A percentile compares a stretch with the other conserved stretches of the same genome.
phyloP scores from a whole-genome alignment of 192 early-diverging fungal species.

The Coemansia sp. region DNA sequence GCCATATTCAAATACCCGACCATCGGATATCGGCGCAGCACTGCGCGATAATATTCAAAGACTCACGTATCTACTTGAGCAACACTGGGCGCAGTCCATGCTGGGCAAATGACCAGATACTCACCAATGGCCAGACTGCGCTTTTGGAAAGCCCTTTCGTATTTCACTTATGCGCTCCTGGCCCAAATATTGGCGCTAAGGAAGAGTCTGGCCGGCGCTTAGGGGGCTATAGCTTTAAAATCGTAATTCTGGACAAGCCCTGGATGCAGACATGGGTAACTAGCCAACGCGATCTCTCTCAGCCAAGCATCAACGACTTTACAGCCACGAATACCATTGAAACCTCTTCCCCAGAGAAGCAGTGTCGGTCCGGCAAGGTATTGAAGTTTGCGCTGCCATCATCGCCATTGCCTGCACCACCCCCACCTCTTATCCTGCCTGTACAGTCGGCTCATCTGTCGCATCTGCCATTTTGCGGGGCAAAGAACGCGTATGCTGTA shows the following conservation, averaged over 20 bases:
- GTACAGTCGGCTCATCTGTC: slow-evolving; percentile 35
- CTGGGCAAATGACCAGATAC: slow-evolving; percentile 17
- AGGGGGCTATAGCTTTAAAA: slow-evolving; percentile 18
- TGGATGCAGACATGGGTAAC: slow-evolving; percentile 41
- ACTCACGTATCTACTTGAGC: slow-evolving; percentile 19
- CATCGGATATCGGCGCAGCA: slow-evolving; percentile 32
- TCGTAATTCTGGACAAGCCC: slow-evolving; percentile 28
- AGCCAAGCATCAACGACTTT: background rate
- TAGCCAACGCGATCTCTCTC: background rate
- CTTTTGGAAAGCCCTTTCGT: slow-evolving; percentile 17
- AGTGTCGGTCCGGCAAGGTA: background rate
- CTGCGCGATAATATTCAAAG: slow-evolving; percentile 24
- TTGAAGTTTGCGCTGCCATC: background rate
- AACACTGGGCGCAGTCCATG: slow-evolving; percentile 24
- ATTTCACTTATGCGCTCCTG: slow-evolving; percentile 18
- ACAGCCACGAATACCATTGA: background rate
- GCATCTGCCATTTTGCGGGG: slow-evolving; percentile 20
- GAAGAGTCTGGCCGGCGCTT: background rate
- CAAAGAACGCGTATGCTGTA: slow-evolving; percentile 26
- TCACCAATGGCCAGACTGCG: slow-evolving; percentile 10
- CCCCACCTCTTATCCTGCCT: slow-evolving; percentile 38
- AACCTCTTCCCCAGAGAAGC: background rate
- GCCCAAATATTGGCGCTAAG: background rate
- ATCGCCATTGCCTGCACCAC: background rate
- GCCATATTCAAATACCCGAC: slow-evolving; percentile 43